These are phyloP conservation scores for Phascolomyces articulosus DNA, from an alignment of 371 early-diverging fungal genomes.

Conservation along the genomic window DNA sequence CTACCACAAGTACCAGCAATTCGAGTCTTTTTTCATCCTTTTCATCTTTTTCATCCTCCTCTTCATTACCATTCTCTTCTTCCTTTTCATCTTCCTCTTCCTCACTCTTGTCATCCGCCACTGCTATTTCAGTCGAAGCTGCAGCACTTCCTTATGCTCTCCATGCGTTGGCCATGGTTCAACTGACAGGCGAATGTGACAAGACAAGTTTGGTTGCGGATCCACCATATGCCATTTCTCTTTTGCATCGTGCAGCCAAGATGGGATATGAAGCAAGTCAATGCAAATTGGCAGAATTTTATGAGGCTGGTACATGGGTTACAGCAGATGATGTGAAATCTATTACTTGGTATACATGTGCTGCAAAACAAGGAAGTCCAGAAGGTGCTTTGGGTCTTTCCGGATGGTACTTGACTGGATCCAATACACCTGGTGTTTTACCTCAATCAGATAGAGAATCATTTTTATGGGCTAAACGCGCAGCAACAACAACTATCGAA, in stretches of 20 bases:
- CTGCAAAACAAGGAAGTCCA: conserved; percentile 82
- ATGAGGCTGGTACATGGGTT: conserved; percentile 86
- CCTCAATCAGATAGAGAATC: conserved; percentile 84
- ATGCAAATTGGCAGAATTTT: conserved; percentile 87
- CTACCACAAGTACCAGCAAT: too few species aligned
- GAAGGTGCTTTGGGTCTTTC: conserved; percentile 85
- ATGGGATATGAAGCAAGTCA: conserved; percentile 90
- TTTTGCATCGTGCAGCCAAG: conserved; percentile 85
- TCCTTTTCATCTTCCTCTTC: background rate
- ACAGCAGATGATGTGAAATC: conserved; percentile 84
- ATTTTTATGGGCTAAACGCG: conserved; percentile 73
- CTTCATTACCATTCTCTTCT: background rate
- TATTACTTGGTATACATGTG: conserved; percentile 94
- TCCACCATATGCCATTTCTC: conserved; percentile 79
- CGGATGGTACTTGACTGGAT: conserved; percentile 90
- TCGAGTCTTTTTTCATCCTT: too few species aligned
- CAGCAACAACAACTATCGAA: conserved; percentile 38
- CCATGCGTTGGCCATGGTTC: conserved; percentile 86
- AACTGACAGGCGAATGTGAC: conserved; percentile 69
- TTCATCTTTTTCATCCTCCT: background rate
- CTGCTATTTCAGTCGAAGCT: conserved; percentile 20
- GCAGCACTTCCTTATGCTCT: conserved; percentile 80
- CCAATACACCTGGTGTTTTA: conserved; percentile 62
- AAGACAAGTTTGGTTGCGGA: conserved; percentile 73
- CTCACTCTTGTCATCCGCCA: background rate